Evolutionary conservation across 1,284 basidiomycete species (phyloP), one percentile per base, ranked within the genome.

Genomic region (Malassezia sympodialis): DNA sequence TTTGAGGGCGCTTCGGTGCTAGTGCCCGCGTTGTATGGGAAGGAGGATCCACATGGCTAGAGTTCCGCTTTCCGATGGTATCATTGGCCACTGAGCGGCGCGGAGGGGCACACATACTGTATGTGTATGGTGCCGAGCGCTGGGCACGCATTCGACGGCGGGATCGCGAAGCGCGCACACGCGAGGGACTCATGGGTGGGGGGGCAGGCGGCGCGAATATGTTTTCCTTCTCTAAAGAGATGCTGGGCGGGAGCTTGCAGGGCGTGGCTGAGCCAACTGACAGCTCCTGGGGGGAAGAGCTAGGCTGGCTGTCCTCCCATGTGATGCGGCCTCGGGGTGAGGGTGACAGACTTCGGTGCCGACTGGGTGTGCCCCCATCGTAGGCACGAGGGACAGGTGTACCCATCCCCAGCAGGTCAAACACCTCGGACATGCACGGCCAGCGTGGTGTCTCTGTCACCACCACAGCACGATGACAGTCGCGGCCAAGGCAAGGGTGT

Each of bases 291-390:
- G 54, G 55, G 10, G 55, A 57, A 17, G 55, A 57, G 43, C 55
- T 57, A 10, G 49, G 55, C 39, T 57, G 55, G 15, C 37, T 40
- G n/a, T 45, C 51, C 23, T 32, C 37, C 55, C 55, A 57, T 24
- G 46, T 17, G 10, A 57, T 40, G 12, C 50, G 44, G 1, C 42
- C 49, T 4, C 50, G 30, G 6, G 49, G 55, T 12, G 55, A 57
- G 2, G 55, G 55, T 11, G 55, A 57, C 11, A 32, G n/a, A 27
- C 53, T 55, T 3, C 47, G 46, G 19, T 49, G 53, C 24, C 48
- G n/a, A 7, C 41, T 27, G 8, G 53, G 27, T 15, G 41, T 26
- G n/a, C 21, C 39, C 2, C 24, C 43, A 10, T 23, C 10, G 3
- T 27, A 34, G n/a, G 27, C 17, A n/a, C 34, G 43, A 10, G 19